phyloP scores from a whole-genome alignment of 2,329 filamentous ascomycete species.

The Diaporthe humulicola region DNA sequence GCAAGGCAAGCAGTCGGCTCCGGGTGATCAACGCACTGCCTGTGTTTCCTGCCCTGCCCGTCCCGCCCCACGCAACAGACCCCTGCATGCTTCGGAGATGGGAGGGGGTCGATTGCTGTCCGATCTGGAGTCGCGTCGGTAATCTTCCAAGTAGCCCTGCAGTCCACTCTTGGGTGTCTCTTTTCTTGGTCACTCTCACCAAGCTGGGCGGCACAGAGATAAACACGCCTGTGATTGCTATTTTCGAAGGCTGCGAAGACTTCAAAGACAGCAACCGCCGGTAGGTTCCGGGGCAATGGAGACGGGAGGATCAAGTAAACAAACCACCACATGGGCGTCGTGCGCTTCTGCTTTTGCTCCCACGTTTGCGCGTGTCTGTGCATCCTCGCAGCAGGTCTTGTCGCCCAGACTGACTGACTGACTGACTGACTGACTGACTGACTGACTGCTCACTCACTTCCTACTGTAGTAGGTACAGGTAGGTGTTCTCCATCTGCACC shows the following conservation, averaged over 20 bases:
- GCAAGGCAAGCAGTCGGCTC: background rate
- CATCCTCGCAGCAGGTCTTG: too few species aligned
- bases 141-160: background rate
- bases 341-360: background rate
- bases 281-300: background rate
- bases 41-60: background rate
- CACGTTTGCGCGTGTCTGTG: background rate
- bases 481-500: too few species aligned
- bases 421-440: too few species aligned
- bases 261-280: too few species aligned
- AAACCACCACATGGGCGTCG: constrained; percentile 7
- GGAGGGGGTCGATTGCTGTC: constrained; percentile 1
- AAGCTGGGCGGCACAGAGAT: background rate
- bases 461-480: too few species aligned
- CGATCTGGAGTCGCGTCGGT: background rate
- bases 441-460: too few species aligned
- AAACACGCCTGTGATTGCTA: background rate
- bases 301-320: background rate
- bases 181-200: background rate
- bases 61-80: background rate
- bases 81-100: constrained; percentile 27
- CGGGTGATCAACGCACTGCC: background rate
- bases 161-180: too few species aligned
- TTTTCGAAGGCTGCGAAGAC: background rate
- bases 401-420: too few species aligned